Conservation (phyloP, 1,139 yeast species). For the Blastobotrys elegans region DNA sequence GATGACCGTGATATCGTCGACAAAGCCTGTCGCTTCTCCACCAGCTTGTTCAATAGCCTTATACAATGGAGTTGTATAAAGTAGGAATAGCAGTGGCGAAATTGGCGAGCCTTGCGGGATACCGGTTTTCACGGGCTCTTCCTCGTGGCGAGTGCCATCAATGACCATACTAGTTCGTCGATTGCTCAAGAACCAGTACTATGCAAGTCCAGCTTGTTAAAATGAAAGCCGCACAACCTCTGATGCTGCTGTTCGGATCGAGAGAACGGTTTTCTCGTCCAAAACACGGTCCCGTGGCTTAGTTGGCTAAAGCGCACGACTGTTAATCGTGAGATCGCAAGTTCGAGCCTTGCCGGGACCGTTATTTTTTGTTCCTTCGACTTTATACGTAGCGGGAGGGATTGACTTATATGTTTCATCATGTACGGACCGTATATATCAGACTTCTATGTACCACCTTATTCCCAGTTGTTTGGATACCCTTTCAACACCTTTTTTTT, state of each 20-base stretch:
- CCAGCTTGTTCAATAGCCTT: too few species aligned
- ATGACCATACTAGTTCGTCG: slow-evolving; percentile 59
- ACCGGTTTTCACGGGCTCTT: too few species aligned
- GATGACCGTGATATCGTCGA: slow-evolving; percentile 72
- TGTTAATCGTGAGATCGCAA: slow-evolving; percentile 1
- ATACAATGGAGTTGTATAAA: slow-evolving; percentile 82
- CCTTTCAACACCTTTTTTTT: too few species aligned
- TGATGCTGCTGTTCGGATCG: background rate
- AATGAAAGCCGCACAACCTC: background rate
- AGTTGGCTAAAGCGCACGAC: slow-evolving; percentile 1
- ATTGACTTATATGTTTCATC: background rate
- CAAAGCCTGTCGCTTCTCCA: slow-evolving; percentile 78
- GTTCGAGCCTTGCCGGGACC: slow-evolving; percentile 2
- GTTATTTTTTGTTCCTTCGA: background rate
- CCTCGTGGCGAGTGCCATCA: too few species aligned
- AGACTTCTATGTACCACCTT: background rate
- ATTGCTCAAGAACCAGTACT: slow-evolving; percentile 59
- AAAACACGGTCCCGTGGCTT: slow-evolving; percentile 1
- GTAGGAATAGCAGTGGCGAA: too few species aligned
- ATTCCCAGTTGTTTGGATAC: background rate
- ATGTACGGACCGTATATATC: background rate
- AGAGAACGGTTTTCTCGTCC: too few species aligned
- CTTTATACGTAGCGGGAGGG: too few species aligned
- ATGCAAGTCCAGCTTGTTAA: background rate
- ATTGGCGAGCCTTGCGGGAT: too few species aligned